These are phyloP conservation scores for Discostella stelligeroides DNA, from an alignment of 108 stramenopile genomes.

Conservation along the genomic window DNA sequence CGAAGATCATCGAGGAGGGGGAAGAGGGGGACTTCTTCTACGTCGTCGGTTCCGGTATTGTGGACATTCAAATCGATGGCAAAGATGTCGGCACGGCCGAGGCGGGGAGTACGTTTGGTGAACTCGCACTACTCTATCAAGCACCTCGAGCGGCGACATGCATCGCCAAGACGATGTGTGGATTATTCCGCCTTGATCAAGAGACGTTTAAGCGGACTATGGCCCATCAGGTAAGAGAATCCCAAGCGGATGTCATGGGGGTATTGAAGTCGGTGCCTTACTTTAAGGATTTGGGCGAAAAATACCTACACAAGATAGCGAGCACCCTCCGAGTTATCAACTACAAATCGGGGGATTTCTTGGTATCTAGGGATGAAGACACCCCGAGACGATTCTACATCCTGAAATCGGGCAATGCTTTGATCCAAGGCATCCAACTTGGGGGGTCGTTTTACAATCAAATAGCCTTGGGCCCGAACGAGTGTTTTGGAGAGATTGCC, in stretches of 20 bases:
- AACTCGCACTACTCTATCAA: conserved; percentile 93
- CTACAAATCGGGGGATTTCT: conserved; percentile 65
- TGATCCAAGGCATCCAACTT: conserved; percentile 43
- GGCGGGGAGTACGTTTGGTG: conserved; percentile 85
- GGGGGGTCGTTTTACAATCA: conserved; percentile 55
- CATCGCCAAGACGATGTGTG: conserved; percentile 55
- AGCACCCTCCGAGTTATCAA: conserved; percentile 43
- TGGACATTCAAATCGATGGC: conserved; percentile 72
- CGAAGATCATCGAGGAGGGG: conserved; percentile 88
- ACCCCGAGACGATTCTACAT: conserved; percentile 72
- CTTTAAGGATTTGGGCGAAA: conserved; percentile 57
- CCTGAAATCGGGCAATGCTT: conserved; percentile 70
- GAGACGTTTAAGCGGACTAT: conserved; percentile 77
- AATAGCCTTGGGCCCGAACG: conserved; percentile 56
- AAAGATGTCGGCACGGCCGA: conserved; percentile 67
- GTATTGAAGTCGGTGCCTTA: conserved; percentile 68
- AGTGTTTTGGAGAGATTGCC: conserved; percentile 61
- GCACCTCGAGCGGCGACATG: conserved; percentile 92
- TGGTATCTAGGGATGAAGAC: conserved; percentile 56
- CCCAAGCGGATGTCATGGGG: conserved; percentile 69
- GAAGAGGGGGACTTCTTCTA: conserved; percentile 94
- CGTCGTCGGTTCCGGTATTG: conserved; percentile 63
- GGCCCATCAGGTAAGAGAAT: conserved; percentile 54
- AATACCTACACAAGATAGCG: conserved; percentile 55
- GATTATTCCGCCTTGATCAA: conserved; percentile 79